Conservation (phyloP, 163 green algal species). For the Volvox carteri region DNA sequence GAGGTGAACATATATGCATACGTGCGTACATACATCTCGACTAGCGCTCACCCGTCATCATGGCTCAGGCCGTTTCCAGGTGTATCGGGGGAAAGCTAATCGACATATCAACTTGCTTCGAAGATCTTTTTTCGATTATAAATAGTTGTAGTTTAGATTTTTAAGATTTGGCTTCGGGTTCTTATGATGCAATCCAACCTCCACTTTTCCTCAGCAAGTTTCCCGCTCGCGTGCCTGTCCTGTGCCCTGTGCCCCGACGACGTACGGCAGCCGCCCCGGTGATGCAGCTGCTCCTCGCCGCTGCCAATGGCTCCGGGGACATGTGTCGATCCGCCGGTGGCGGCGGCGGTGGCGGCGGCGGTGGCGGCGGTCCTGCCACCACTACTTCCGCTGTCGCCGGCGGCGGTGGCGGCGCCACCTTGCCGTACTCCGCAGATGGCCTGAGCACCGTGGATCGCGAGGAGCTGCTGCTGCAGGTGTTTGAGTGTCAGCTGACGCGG, state of each 20-base stretch:
- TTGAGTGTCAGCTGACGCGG: constrained; percentile 31
- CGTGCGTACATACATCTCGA: too few species aligned
- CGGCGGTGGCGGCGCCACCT: not conserved
- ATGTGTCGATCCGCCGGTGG: too few species aligned
- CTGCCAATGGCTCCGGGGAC: too few species aligned
- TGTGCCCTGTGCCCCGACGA: too few species aligned
- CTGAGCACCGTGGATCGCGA: constrained; percentile 1
- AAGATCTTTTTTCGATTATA: not conserved
- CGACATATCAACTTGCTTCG: not conserved
- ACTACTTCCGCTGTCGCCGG: not conserved
- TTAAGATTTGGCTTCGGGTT: not conserved
- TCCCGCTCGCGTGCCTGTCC: too few species aligned
- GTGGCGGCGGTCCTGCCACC: not conserved
- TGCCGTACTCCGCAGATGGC: not conserved
- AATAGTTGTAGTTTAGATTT: not conserved
- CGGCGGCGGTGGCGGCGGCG: not conserved
- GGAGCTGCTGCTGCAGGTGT: constrained; percentile 50
- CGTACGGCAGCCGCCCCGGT: constrained; percentile 1
- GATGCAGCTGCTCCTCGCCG: constrained; percentile 6
- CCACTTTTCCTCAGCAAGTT: too few species aligned
- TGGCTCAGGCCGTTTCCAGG: not conserved
- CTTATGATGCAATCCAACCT: too few species aligned
- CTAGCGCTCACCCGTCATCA: too few species aligned
- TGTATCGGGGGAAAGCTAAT: not conserved
- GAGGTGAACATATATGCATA: constrained; percentile 13